phyloP scores from a whole-genome alignment of 768 basidiomycete genomes.

The Rhizopogon vesiculosus region DNA sequence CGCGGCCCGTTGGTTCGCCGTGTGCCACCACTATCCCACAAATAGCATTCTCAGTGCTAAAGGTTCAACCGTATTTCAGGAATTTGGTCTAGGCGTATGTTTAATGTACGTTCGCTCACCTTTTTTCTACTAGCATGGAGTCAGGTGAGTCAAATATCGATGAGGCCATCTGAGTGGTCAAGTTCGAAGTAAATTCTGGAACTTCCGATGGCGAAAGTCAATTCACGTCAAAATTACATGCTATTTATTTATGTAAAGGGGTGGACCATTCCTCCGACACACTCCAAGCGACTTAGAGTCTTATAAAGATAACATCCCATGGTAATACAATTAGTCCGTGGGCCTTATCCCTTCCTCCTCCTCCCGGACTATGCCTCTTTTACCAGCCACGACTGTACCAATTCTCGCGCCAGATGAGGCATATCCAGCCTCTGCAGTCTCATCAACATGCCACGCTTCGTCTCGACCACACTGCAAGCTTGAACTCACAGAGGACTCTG shows the following conservation, averaged over 20 bases:
- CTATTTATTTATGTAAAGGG: background rate
- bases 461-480: slow-evolving; percentile 1
- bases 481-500: background rate
- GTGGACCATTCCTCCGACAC: background rate
- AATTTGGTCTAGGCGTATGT: too few relatives aligned
- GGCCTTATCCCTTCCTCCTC: background rate
- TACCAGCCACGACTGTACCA: background rate
- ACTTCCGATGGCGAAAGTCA: background rate
- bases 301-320: background rate
- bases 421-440: slow-evolving; percentile 1
- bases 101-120: too few relatives aligned
- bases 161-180: background rate
- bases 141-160: background rate
- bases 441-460: slow-evolving; percentile 1
- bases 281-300: background rate
- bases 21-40: too few relatives aligned
- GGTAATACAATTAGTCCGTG: background rate
- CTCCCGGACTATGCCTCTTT: background rate
- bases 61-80: too few relatives aligned
- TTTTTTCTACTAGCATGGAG: background rate
- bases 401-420: background rate
- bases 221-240: background rate
- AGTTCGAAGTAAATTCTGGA: background rate
- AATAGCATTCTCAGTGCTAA: too few relatives aligned
- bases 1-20: too few relatives aligned